phyloP scores from a whole-genome alignment of 2,329 filamentous ascomycete species.

The Stylonectria norvegica region DNA sequence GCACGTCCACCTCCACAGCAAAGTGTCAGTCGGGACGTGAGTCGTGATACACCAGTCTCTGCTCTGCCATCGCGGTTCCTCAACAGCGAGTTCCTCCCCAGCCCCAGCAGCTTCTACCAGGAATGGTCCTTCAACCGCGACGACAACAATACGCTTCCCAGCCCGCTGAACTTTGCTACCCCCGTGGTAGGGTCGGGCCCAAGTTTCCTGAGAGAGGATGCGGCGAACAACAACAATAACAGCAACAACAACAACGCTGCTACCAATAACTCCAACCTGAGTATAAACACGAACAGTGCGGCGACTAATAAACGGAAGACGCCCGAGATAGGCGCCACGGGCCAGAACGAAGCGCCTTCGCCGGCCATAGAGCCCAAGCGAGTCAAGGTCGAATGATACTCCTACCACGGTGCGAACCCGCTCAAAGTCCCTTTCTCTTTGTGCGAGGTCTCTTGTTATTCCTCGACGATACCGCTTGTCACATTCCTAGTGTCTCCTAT shows the following conservation, averaged over 20 bases:
- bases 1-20: constrained; percentile 78
- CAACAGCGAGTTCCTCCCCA: constrained; percentile 80
- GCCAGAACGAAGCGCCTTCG: constrained; percentile 41
- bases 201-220: constrained; percentile 60
- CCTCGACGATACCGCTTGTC: too few relatives aligned
- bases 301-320: constrained; percentile 52
- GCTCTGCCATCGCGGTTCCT: constrained; percentile 90
- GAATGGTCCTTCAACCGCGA: constrained; percentile 76
- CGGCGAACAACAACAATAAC: constrained; percentile 12
- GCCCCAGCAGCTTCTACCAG: constrained; percentile 86
- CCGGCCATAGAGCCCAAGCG: constrained; percentile 49
- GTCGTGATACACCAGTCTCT: constrained; percentile 83
- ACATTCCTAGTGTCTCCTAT: too few relatives aligned
- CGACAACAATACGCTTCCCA: constrained; percentile 84
- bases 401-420: constrained; percentile 3
- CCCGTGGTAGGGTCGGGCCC: constrained; percentile 63
- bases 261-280: constrained; percentile 19
- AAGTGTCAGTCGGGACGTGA: constrained; percentile 47
- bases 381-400: constrained; percentile 46
- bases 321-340: constrained; percentile 46
- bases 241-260: constrained; percentile 2
- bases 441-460: not conserved
- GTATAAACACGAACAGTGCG: constrained; percentile 14
- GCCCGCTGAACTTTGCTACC: constrained; percentile 88
- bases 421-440: constrained; percentile 13